phyloP scores from a whole-genome alignment of 108 stramenopile species.

The Mediolabrus comicus region DNA sequence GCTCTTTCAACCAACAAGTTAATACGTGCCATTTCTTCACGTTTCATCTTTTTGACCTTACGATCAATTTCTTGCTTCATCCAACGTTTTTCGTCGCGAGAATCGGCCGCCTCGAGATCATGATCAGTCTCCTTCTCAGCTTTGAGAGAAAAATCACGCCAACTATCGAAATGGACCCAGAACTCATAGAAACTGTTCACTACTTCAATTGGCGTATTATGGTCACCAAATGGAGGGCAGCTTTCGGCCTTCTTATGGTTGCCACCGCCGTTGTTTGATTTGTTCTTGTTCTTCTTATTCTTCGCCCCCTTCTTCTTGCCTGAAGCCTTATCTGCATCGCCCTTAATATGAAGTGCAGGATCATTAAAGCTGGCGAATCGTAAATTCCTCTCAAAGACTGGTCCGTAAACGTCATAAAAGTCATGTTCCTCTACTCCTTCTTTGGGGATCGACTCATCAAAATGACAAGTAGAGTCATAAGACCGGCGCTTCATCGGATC shows the following conservation, averaged over 20 bases:
- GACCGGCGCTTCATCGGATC: slow-evolving; percentile 80
- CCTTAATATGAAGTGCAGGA: slow-evolving; percentile 18
- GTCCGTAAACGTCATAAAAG: slow-evolving; percentile 73
- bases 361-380: slow-evolving; percentile 80
- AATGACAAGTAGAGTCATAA: slow-evolving; percentile 94
- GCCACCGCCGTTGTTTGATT: neutral
- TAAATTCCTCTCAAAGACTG: slow-evolving; percentile 93
- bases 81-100: slow-evolving; percentile 96
- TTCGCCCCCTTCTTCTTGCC: neutral
- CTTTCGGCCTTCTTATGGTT: slow-evolving; percentile 45
- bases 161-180: slow-evolving; percentile 95
- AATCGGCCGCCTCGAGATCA: slow-evolving; percentile 86
- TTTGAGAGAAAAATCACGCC: slow-evolving; percentile 93
- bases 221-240: slow-evolving; percentile 86
- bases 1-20: slow-evolving; percentile 90
- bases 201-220: slow-evolving; percentile 75
- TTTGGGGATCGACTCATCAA: slow-evolving; percentile 93
- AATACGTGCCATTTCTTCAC: slow-evolving; percentile 91
- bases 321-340: slow-evolving; percentile 14
- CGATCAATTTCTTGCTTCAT: slow-evolving; percentile 97
- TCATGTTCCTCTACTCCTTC: slow-evolving; percentile 40
- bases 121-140: slow-evolving; percentile 83
- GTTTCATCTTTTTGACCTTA: slow-evolving; percentile 89
- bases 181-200: slow-evolving; percentile 96
- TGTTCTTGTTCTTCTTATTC: slow-evolving; percentile 15